Percentiles rank a stretch among this genome's conserved stretches.
phyloP scores from a whole-genome alignment of 768 basidiomycete species.

The Panaeolus papilionaceus region DNA sequence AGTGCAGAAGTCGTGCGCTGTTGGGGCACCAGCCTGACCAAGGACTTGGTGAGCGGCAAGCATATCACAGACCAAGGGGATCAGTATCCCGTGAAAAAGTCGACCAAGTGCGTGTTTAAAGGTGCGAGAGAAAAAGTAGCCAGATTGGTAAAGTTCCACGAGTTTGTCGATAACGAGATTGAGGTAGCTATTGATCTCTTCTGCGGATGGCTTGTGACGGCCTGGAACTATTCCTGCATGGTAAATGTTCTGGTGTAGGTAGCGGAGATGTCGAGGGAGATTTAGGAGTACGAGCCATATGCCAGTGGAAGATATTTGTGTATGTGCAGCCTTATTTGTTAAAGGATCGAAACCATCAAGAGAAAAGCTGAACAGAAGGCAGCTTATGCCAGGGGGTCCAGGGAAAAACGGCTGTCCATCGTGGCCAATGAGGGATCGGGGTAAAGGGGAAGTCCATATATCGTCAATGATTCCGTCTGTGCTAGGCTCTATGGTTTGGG shows the following conservation, averaged over 20 bases:
- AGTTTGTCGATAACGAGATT: conserved; percentile 38
- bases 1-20: conserved; percentile 5
- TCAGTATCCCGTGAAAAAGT: conserved; percentile 5
- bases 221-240: conserved; percentile 46
- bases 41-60: conserved; percentile 23
- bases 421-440: background rate
- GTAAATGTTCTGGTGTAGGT: conserved; percentile 46
- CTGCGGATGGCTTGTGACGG: conserved; percentile 31
- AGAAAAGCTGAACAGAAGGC: conserved; percentile 28
- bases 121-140: conserved; percentile 17
- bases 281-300: conserved; percentile 40
- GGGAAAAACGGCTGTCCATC: conserved; percentile 21
- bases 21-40: background rate
- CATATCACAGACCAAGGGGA: conserved; percentile 20
- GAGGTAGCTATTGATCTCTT: conserved; percentile 38
- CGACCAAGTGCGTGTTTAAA: conserved; percentile 18
- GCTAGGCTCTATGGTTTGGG: background rate
- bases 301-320: conserved; percentile 32
- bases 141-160: conserved; percentile 18
- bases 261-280: conserved; percentile 39
- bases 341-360: conserved; percentile 25
- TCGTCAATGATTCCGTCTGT: background rate
- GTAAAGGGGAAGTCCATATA: background rate
- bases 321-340: conserved; percentile 28
- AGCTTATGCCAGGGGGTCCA: conserved; percentile 18